These are phyloP conservation scores for Carex kokanica DNA, from an alignment of 176 grass and related monocot genomes.

Conservation along the genomic window DNA sequence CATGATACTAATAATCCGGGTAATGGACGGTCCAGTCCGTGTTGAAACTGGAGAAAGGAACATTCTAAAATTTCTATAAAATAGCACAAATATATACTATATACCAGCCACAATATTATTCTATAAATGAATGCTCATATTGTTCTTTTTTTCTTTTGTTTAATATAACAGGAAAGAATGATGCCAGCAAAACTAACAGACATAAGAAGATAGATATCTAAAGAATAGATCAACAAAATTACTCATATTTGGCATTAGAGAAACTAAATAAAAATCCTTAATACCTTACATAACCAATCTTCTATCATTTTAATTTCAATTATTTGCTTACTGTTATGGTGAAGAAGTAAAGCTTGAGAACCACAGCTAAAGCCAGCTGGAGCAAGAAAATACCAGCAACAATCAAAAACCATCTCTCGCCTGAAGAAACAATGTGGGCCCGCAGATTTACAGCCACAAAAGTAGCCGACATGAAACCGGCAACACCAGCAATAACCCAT, in stretches of 20 bases:
- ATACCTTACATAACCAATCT: constrained; percentile 5
- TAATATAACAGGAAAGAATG: constrained; percentile 5
- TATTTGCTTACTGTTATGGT: constrained; percentile 65
- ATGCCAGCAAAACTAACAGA: not conserved
- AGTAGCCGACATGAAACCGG: constrained; percentile 96
- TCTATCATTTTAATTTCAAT: not conserved
- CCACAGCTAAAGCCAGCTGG: constrained; percentile 77
- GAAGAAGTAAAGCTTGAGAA: constrained; percentile 98
- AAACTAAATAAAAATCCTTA: not conserved
- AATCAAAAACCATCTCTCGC: constrained; percentile 90
- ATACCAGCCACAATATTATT: not conserved
- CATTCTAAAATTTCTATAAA: not conserved
- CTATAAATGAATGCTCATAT: not conserved
- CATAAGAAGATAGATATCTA: not conserved
- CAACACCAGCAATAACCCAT: constrained; percentile 84
- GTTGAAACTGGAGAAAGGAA: not conserved
- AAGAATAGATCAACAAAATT: not conserved
- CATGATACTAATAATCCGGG: no score
- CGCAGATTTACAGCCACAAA: constrained; percentile 92
- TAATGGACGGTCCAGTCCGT: no score
- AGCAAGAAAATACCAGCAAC: constrained; percentile 94
- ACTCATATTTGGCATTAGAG: not conserved
- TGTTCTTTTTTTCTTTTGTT: constrained; percentile 1
- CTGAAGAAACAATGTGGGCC: constrained; percentile 82
- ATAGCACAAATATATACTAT: not conserved